Evolutionary conservation across 495 filamentous ascomycete species (phyloP).

Genomic region (Lepraria neglecta): DNA sequence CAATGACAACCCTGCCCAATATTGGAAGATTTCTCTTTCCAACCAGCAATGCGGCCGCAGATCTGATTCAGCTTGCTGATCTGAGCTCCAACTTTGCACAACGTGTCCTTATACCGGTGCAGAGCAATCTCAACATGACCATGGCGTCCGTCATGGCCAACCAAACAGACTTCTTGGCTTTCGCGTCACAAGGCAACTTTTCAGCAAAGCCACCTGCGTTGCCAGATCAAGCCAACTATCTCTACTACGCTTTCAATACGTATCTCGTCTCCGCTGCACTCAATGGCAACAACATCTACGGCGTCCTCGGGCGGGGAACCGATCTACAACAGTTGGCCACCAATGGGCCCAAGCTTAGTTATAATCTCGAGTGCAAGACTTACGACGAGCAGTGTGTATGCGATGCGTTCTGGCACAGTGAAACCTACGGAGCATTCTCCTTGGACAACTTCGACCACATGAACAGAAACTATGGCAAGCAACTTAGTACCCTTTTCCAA

Average conservation of each 20-base stretch:
- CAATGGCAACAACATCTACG: conserved; percentile 9
- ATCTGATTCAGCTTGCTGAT: conserved; percentile 12
- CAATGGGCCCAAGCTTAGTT: conserved; percentile 10
- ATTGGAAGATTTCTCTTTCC: conserved; percentile 20
- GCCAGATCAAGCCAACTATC: conserved; percentile 3
- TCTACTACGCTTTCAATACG: conserved; percentile 20
- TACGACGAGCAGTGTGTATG: conserved; percentile 16
- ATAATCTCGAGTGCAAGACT: conserved; percentile 5
- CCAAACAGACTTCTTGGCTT: conserved; percentile 18
- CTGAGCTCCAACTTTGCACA: conserved; percentile 13
- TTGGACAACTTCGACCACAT: conserved; percentile 9
- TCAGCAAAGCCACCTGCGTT: not conserved
- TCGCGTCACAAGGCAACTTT: conserved; percentile 17
- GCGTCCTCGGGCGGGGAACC: conserved; percentile 13
- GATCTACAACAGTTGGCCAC: conserved; percentile 11
- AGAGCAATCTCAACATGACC: conserved; percentile 15
- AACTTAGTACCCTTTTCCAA: conserved; percentile 1
- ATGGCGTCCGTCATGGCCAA: conserved; percentile 13
- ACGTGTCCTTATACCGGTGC: conserved; percentile 2
- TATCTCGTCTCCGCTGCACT: conserved; percentile 17
- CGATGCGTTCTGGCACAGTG: conserved; percentile 21
- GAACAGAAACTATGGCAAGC: conserved; percentile 14
- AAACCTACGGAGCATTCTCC: conserved; percentile 15
- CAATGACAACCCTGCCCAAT: conserved; percentile 13
- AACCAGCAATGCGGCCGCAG: not conserved